These are phyloP conservation scores for Daldinia childiae DNA, from an alignment of 495 filamentous ascomycete species.

Conservation along the genomic window DNA sequence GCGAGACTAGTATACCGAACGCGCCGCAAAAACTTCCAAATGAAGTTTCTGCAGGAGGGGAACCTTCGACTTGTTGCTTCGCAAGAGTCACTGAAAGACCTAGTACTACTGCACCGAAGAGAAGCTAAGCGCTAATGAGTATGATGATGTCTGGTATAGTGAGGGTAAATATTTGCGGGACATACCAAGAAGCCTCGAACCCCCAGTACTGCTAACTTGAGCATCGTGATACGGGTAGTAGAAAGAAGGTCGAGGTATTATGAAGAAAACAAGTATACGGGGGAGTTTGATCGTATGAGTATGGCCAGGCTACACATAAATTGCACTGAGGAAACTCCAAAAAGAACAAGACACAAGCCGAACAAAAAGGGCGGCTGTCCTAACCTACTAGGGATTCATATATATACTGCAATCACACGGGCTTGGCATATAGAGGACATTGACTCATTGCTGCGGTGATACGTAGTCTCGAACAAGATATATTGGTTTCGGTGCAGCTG, in stretches of 20 bases:
- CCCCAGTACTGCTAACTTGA: slow-evolving; percentile 25
- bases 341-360: neutral
- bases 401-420: neutral
- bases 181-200: slow-evolving; percentile 34
- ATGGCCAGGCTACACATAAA: neutral
- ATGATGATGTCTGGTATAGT: neutral
- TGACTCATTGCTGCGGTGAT: neutral
- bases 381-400: neutral
- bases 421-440: neutral
- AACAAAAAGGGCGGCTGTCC: neutral
- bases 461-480: neutral
- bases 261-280: neutral
- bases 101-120: slow-evolving; percentile 59
- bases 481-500: neutral
- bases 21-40: slow-evolving; percentile 61
- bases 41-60: slow-evolving; percentile 52
- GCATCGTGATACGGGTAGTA: slow-evolving; percentile 14
- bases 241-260: neutral
- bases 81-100: slow-evolving; percentile 58
- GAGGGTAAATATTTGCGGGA: neutral
- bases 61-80: slow-evolving; percentile 51
- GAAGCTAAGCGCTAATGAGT: slow-evolving; percentile 45
- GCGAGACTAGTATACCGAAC: slow-evolving; percentile 56
- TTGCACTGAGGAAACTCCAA: neutral
- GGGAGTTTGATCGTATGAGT: neutral